A percentile compares a stretch with the other conserved stretches of the same genome.
These are phyloP conservation scores for Hypholoma sublateritium DNA, from an alignment of 768 basidiomycete genomes.

Conservation along the genomic window DNA sequence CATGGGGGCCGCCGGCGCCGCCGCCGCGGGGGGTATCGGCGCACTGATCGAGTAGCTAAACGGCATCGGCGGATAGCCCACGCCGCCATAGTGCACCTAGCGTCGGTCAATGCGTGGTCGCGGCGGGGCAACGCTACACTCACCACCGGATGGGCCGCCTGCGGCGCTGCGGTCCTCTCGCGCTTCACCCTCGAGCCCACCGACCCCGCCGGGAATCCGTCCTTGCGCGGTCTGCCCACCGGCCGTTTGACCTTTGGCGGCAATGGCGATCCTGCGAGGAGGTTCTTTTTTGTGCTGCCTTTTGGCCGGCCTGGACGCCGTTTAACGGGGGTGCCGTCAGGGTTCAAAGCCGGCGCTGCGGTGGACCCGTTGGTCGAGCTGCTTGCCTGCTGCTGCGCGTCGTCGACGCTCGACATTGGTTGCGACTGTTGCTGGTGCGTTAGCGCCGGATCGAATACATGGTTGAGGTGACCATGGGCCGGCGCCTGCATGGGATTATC, in stretches of 20 bases:
- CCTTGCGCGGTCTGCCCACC: slow-evolving; percentile 79
- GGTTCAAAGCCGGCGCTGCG: slow-evolving; percentile 12
- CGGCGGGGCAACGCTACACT: slow-evolving; percentile 6
- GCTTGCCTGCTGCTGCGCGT: slow-evolving; percentile 8
- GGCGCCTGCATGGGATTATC: slow-evolving; percentile 26
- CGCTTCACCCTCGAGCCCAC: slow-evolving; percentile 45
- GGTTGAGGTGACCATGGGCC: slow-evolving; percentile 15
- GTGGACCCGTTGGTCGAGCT: neutral
- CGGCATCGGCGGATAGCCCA: slow-evolving; percentile 22
- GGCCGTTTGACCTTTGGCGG: slow-evolving; percentile 70
- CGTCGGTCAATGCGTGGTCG: slow-evolving; percentile 1
- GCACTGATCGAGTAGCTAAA: slow-evolving; percentile 27
- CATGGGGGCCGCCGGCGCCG: slow-evolving; percentile 30
- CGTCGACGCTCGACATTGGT: slow-evolving; percentile 4
- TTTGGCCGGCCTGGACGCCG: slow-evolving; percentile 77
- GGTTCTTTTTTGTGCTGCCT: slow-evolving; percentile 73
- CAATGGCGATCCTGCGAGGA: slow-evolving; percentile 29
- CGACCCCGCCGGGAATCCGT: slow-evolving; percentile 78
- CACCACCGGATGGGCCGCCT: slow-evolving; percentile 10
- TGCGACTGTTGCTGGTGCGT: slow-evolving; percentile 11
- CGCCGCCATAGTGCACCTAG: slow-evolving; percentile 20
- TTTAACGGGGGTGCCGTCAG: slow-evolving; percentile 38
- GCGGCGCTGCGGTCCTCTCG: slow-evolving; percentile 18
- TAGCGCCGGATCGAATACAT: slow-evolving; percentile 24
- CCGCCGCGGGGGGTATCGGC: slow-evolving; percentile 21